These are phyloP conservation scores for Emmonsiellopsis sp. DNA, from an alignment of 2,329 filamentous ascomycete genomes.

Conservation along the genomic window DNA sequence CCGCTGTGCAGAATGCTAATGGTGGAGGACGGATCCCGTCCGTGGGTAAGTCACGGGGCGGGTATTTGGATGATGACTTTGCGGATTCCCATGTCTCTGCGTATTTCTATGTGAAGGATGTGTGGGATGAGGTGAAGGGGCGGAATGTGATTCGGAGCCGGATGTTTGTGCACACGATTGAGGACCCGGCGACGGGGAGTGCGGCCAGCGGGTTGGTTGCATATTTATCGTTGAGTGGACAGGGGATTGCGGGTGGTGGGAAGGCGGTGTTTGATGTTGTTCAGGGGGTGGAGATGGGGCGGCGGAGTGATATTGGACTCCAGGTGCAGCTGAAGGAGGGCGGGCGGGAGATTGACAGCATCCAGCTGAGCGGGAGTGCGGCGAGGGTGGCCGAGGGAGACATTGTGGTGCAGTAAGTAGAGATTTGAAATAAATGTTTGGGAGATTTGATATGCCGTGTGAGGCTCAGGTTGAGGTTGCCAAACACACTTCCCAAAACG, in stretches of 20 bases:
- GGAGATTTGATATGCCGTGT: not conserved
- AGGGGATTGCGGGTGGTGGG: conserved; percentile 18
- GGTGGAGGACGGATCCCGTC: conserved; percentile 12
- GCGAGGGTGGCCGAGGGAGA: conserved; percentile 13
- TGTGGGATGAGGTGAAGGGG: conserved; percentile 14
- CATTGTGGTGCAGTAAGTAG: conserved; percentile 2
- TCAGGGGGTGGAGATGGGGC: conserved; percentile 46
- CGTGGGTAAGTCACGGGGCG: conserved; percentile 12
- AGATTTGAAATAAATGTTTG: not conserved
- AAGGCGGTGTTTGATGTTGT: conserved; percentile 21
- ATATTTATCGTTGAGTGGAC: conserved; percentile 35
- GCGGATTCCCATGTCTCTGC: conserved; percentile 17
- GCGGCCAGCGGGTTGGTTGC: conserved; percentile 39
- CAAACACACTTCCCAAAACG: conserved; percentile 1
- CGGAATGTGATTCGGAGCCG: conserved; percentile 20
- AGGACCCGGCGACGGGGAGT: conserved; percentile 45
- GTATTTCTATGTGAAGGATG: conserved; percentile 21
- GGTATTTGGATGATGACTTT: conserved; percentile 17
- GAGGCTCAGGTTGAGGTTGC: not conserved
- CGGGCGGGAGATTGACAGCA: conserved; percentile 11
- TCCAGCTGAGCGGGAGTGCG: conserved; percentile 12
- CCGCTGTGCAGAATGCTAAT: conserved; percentile 19
- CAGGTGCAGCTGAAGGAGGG: conserved; percentile 31
- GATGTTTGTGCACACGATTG: conserved; percentile 24
- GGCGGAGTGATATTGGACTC: conserved; percentile 41